Evolutionary conservation across 306 rosid genomes (phyloP).

Genomic region (Astragalus membranaceus): DNA sequence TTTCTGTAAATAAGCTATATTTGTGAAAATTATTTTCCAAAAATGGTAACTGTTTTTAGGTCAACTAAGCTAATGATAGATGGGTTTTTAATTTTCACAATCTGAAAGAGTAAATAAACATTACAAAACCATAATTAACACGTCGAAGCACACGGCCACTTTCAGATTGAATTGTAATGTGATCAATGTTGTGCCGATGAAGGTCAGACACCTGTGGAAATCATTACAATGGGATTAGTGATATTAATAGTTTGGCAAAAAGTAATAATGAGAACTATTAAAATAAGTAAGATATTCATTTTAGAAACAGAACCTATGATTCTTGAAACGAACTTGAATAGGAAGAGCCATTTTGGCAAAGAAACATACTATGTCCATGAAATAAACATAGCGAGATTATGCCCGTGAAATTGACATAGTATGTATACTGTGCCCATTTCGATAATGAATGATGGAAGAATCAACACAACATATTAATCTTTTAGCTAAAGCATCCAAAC

Average conservation of each 20-base stretch:
- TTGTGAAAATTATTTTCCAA: background rate
- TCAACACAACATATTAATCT: background rate
- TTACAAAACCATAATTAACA: conserved; percentile 21
- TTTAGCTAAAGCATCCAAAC: background rate
- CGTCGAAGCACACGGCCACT: conserved; percentile 87
- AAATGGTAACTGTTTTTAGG: background rate
- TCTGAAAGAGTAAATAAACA: background rate
- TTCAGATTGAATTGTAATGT: conserved; percentile 68
- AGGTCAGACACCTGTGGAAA: conserved; percentile 69
- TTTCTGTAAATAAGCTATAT: background rate
- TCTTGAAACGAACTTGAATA: background rate
- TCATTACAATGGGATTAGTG: conserved; percentile 18
- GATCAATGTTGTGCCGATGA: conserved; percentile 95
- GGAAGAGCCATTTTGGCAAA: background rate
- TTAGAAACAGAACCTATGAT: background rate
- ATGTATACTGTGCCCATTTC: background rate
- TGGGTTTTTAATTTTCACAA: conserved; percentile 2
- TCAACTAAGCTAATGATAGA: background rate
- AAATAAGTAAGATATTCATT: background rate
- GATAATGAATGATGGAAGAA: background rate
- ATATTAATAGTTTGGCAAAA: conserved; percentile 4
- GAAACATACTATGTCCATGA: background rate
- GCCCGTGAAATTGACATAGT: background rate
- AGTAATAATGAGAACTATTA: background rate
- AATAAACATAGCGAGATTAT: background rate